phyloP scores from a whole-genome alignment of 768 basidiomycete species.

The Hypholoma sublateritium region DNA sequence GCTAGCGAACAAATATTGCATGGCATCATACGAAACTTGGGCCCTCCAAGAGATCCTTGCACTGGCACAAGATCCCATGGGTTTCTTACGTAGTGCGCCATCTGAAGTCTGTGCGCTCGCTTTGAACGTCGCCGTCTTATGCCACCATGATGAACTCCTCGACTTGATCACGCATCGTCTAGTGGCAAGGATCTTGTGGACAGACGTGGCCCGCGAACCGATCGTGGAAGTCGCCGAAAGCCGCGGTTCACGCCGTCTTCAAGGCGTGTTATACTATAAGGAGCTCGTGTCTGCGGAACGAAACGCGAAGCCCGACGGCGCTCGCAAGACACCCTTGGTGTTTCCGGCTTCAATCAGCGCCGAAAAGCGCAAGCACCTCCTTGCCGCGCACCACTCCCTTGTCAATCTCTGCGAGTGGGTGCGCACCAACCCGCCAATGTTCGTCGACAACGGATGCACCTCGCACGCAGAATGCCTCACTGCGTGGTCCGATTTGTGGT shows the following conservation, averaged over 20 bases:
- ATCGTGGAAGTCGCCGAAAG: conserved; percentile 48
- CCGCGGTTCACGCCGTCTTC: conserved; percentile 32
- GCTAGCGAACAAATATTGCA: conserved; percentile 47
- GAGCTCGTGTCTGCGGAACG: conserved; percentile 40
- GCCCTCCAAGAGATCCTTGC: conserved; percentile 41
- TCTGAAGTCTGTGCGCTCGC: conserved; percentile 41
- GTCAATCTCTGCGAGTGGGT: conserved; percentile 54
- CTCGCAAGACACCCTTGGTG: conserved; percentile 26
- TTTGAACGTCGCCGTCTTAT: conserved; percentile 51
- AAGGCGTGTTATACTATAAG: conserved; percentile 57
- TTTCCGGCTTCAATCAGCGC: conserved; percentile 30
- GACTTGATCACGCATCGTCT: conserved; percentile 48
- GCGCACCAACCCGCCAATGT: conserved; percentile 43
- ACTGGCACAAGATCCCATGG: conserved; percentile 26
- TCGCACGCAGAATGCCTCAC: conserved; percentile 50
- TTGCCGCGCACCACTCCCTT: conserved; percentile 59
- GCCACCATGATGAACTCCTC: conserved; percentile 45
- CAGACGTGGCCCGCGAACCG: conserved; percentile 46
- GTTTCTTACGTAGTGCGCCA: conserved; percentile 29
- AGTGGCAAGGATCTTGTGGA: conserved; percentile 54
- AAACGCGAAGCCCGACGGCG: conserved; percentile 29
- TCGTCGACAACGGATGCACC: conserved; percentile 41
- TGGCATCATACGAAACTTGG: conserved; percentile 44
- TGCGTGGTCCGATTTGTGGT: conserved; percentile 53
- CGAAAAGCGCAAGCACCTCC: conserved; percentile 46